phyloP scores from a whole-genome alignment of 1,139 yeast genomes.

The Taphrina sp. region DNA sequence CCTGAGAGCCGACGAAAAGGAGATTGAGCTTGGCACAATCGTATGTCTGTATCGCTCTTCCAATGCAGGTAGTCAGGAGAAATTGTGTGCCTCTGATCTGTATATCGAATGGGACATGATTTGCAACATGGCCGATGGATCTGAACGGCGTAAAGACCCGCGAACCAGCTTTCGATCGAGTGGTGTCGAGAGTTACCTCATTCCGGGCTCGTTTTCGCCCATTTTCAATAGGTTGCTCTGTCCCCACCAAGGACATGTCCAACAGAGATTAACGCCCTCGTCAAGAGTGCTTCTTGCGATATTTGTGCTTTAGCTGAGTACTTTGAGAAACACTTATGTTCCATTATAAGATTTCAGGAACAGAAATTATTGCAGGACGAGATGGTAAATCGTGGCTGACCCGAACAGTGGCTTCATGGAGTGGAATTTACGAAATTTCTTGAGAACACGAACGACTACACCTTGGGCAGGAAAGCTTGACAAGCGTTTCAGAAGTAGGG shows the following conservation, averaged over 20 bases:
- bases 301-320: too few relatives aligned
- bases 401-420: too few relatives aligned
- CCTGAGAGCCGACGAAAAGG: constrained; percentile 82
- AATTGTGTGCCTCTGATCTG: constrained; percentile 87
- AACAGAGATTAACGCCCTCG: too few relatives aligned
- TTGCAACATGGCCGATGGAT: constrained; percentile 51
- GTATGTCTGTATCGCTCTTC: constrained; percentile 84
- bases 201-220: constrained; percentile 5
- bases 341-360: too few relatives aligned
- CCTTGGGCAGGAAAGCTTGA: too few relatives aligned
- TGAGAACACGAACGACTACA: too few relatives aligned
- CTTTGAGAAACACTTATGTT: too few relatives aligned
- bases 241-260: not conserved
- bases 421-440: too few relatives aligned
- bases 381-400: too few relatives aligned
- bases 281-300: too few relatives aligned
- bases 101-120: constrained; percentile 77
- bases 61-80: constrained; percentile 86
- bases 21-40: constrained; percentile 75
- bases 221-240: not conserved
- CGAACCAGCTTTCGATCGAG: constrained; percentile 7
- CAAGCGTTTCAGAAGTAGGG: too few relatives aligned
- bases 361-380: too few relatives aligned
- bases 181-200: not conserved
- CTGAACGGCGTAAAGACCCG: constrained; percentile 57